Percentiles rank a stretch among this genome's conserved stretches.
These are phyloP conservation scores for Boletus reticuloceps DNA, from an alignment of 768 basidiomycete species.

Conservation along the genomic window DNA sequence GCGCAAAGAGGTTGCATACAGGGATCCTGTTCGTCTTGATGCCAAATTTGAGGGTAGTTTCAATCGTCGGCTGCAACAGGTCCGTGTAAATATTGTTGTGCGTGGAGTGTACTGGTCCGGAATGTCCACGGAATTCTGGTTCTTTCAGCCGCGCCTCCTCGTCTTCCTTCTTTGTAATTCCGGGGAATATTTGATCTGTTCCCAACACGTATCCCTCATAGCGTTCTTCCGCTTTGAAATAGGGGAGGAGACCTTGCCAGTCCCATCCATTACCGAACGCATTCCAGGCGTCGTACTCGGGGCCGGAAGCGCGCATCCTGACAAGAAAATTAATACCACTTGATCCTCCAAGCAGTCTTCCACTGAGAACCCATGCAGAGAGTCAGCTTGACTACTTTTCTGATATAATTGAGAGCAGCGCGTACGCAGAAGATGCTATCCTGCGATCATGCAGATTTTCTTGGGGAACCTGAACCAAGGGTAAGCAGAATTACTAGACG, in stretches of 20 bases:
- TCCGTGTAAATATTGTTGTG: constrained; percentile 16
- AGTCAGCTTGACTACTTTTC: neutral
- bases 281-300: constrained; percentile 20
- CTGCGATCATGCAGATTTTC: neutral
- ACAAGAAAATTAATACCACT: constrained; percentile 18
- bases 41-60: constrained; percentile 4
- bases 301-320: constrained; percentile 19
- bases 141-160: constrained; percentile 6
- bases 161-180: constrained; percentile 11
- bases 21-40: constrained; percentile 15
- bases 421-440: constrained; percentile 4
- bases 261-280: constrained; percentile 16
- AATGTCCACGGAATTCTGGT: constrained; percentile 10
- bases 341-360: constrained; percentile 19
- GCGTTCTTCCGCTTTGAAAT: constrained; percentile 14
- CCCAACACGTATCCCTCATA: constrained; percentile 4
- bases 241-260: constrained; percentile 15
- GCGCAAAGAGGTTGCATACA: constrained; percentile 1
- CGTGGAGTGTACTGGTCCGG: constrained; percentile 11
- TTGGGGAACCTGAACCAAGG: constrained; percentile 12
- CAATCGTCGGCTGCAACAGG: constrained; percentile 9
- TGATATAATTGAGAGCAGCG: neutral
- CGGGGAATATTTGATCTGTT: constrained; percentile 14
- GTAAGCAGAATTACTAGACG: neutral
- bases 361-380: neutral